Evolutionary conservation across 345 rosid genomes (phyloP), one percentile per base, ranked within the genome.

Genomic region (Gossypium raimondii): DNA sequence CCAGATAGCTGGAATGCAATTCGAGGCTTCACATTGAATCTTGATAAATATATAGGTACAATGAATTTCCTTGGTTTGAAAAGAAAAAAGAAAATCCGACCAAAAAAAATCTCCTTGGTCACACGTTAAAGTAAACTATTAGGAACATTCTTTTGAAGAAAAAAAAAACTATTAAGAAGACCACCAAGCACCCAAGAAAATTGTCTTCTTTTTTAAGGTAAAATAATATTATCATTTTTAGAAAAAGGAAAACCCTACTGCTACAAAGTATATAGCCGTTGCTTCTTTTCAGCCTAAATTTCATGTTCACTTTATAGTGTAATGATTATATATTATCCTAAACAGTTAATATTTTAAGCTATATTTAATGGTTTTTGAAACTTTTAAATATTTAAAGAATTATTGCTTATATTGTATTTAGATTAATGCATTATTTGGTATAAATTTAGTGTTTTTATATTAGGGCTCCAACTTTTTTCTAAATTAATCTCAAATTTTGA

Each of bases 251-350:
- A 72, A 56, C 17, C 43, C 52, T 9, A 14, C 53, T 11, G 34
- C 44, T 17, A 24, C 41, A 38, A 44, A 79, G 64, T 20, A 70
- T 50, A 55, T 79, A 80, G 79, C 87, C 87, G 87, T 86, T 86
- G 67, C 75, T 68, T 77, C 69, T 65, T 75, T 43, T 34, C 47
- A 12, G 79, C 58, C 58, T 68, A 51, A 58, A 65, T 75, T 43
- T 24, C 52, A 9, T 55, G 67, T 72, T 73, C 56, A 47, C 48
- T 60, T 64, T 17, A 16, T 5, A 34, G 27, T 9, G 44, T 22
- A 57, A 56, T 13, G 16, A 59, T 41, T 45, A 67, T n/a, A 8
- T 7, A 8, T 7, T 34, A 59, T 29, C 22, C 22, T 45, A 10
- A 34, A 34, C 41, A 34, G 50, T 17, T 7, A 53, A 6, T 17